Conservation (phyloP, 2,329 filamentous ascomycete species). For the Cyphellophora europaea region DNA sequence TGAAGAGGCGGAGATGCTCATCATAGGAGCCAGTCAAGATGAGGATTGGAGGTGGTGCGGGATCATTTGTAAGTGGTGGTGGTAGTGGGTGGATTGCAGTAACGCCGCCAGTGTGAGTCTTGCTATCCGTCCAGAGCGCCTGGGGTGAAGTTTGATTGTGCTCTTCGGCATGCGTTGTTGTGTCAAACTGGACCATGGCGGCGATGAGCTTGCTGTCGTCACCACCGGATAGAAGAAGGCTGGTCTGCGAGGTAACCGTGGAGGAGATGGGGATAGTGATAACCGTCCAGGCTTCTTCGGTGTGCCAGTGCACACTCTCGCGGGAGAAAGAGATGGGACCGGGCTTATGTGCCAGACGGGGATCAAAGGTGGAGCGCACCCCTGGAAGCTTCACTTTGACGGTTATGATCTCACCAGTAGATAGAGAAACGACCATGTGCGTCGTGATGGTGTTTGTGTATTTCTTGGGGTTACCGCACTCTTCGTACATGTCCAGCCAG, state of each 20-base stretch:
- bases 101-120: constrained; percentile 68
- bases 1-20: constrained; percentile 62
- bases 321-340: constrained; percentile 19
- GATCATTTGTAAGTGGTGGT: constrained; percentile 8
- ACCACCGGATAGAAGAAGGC: constrained; percentile 47
- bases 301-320: constrained; percentile 27
- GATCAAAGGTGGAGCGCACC: constrained; percentile 21
- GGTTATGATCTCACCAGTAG: constrained; percentile 22
- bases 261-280: constrained; percentile 41
- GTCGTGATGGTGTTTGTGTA: neutral
- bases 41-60: constrained; percentile 31
- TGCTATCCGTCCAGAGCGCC: constrained; percentile 33
- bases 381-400: constrained; percentile 24
- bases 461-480: neutral
- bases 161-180: constrained; percentile 5
- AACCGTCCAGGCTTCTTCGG: constrained; percentile 66
- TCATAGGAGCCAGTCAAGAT: constrained; percentile 88
- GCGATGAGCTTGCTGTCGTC: constrained; percentile 57
- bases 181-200: constrained; percentile 14
- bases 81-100: constrained; percentile 72
- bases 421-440: constrained; percentile 26
- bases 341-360: constrained; percentile 1
- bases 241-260: neutral
- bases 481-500: constrained; percentile 8
- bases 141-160: neutral